Conservation (phyloP, 352 stramenopile species). For the Plasmopara viticola region DNA sequence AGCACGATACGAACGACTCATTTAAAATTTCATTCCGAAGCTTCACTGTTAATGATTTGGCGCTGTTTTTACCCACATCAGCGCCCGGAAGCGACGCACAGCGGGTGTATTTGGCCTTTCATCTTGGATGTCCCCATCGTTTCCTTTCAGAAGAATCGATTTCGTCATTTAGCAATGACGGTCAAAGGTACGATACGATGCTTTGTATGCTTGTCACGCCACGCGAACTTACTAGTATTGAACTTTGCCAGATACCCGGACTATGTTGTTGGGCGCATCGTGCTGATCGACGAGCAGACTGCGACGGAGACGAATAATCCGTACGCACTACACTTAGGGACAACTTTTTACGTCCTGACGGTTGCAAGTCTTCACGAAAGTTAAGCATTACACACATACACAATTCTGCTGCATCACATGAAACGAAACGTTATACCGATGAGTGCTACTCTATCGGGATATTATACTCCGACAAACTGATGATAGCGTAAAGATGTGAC, state of each 20-base stretch:
- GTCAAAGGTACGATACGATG: conserved; percentile 47
- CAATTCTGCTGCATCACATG: background rate
- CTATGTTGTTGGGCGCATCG: conserved; percentile 82
- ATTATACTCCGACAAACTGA: too few relatives aligned
- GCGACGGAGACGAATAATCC: conserved; percentile 76
- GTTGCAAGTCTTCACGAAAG: conserved; percentile 78
- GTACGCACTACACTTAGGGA: conserved; percentile 66
- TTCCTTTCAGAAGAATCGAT: conserved; percentile 87
- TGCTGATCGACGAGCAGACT: conserved; percentile 84
- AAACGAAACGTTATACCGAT: too few relatives aligned
- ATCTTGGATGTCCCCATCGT: conserved; percentile 77
- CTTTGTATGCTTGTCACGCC: background rate
- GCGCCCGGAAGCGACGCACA: conserved; percentile 65
- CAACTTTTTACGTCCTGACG: conserved; percentile 84
- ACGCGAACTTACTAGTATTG: conserved; percentile 3
- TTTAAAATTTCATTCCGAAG: conserved; percentile 86
- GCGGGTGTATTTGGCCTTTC: conserved; percentile 83
- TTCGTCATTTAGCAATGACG: conserved; percentile 77
- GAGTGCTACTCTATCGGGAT: too few relatives aligned
- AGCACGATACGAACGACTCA: conserved; percentile 49
- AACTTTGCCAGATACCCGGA: conserved; percentile 65
- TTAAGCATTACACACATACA: conserved; percentile 25
- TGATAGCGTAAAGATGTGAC: too few relatives aligned
- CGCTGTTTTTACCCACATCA: conserved; percentile 79
- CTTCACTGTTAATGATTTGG: conserved; percentile 77